Base-by-base conservation (phyloP, 2,329 filamentous ascomycete species). In the Coniochaeta sp. region DNA sequence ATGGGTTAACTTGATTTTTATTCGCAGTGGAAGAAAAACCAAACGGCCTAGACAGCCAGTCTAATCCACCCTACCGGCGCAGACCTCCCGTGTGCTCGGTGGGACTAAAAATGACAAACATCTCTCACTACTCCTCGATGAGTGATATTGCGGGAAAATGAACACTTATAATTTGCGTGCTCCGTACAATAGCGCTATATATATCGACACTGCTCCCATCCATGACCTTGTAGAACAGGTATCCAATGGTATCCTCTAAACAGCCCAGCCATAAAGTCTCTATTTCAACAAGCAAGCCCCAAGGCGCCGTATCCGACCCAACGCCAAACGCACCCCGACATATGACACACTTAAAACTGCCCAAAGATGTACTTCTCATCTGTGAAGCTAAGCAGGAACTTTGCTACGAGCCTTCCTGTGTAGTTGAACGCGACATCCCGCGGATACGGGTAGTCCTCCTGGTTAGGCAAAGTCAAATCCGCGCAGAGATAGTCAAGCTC, bases 31-130 rank as follows among this genome's bases (percentile, higher is more conserved):
- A 80, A 86, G 81, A 85, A 78, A 68, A 80, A 85, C 70, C 75
- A 74, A 72, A 79, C 73, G 83, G 83, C 81, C 83, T 85, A 85
- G 83, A 86, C 83, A 86, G 81, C 83, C 83, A 71, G 82, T 84
- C 82, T 80, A 76, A 79, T 86, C 83, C 83, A 86, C 83, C 83
- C 83, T 83, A 82, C 75, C 80, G 77, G 75, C 78, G 82, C 80
- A 76, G 78, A 81, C 62, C 65, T 61, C 66, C 58, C 73, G 77
- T 85, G 80, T 81, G 81, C 47, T 74, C 74, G 78, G 77, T 79
- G 77, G 83, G 83, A 86, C 83, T 86, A 86, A 79, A 79, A 79
- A 78, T 81, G 82, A 82, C 81, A 81, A 69, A 86, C 81, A 85
- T 79, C 34, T 58, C n/a, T 19, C 9, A 11, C 26, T 22, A 22